Evolutionary conservation across 495 filamentous ascomycete species (phyloP), one percentile per base, ranked within the genome.

Genomic region (Evernia prunastri): DNA sequence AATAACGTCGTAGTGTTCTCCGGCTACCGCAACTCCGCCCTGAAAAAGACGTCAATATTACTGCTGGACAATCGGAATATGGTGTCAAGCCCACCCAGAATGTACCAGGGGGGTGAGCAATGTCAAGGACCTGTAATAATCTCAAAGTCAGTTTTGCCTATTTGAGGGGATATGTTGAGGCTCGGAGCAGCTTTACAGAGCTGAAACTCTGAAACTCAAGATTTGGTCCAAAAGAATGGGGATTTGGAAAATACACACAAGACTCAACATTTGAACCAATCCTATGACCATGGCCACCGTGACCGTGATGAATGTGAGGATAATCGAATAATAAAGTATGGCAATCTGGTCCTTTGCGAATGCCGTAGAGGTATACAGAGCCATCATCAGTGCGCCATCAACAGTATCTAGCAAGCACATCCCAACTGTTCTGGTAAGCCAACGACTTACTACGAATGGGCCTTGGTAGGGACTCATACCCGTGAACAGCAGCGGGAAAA

Each of bases 341-440:
- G 92, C 92, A 47, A 97, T 86, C 0, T 81, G 80, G 69, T 97
- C 94, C 54, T 88, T 76, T 3, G 89, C 85, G 57, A 89, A 80
- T 10, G 81, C 78, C 39, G 88, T 86, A 42, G 84, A 90, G 1
- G 91, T 90, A 77, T 98, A 98, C 8, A 97, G 79, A 0, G 89
- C 86, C 82, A 95, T 92, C 93, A 97, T 97, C 1, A 96, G 84
- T 10, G 93, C 92, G 17, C 93, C 93, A 69, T 97, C 93, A 0
- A 84, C 87, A 0, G 92, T 96, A 75, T 96, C 92, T 4, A 96
- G 78, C 40, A 96, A 79, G 72, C 91, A 95, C 92, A 96, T 96
- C 66, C 91, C 92, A 4, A 87, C 91, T 84, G 53, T 18, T 39
- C 20, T 33, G 36, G 47, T 45, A 23, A 59, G 45, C 37, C 17